Percentiles rank a stretch among this genome's conserved stretches.
Conservation (phyloP, 352 stramenopile species). For the Globisporangium emineosum region DNA sequence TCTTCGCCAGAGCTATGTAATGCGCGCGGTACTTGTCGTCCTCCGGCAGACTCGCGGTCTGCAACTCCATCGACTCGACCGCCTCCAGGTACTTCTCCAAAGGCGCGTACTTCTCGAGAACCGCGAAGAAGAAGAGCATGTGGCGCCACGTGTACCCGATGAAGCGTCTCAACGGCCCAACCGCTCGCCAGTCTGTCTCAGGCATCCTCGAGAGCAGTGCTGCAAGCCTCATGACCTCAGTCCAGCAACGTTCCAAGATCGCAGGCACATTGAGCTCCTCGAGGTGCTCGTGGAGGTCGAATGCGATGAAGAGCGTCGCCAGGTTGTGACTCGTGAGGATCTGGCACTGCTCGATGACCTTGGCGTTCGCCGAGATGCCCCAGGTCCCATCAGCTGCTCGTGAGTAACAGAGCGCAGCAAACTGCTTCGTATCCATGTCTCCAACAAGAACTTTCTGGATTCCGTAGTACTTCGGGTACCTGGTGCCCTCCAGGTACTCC, state of each 20-base stretch:
- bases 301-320: constrained; percentile 15
- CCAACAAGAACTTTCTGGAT: background rate
- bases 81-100: background rate
- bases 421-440: background rate
- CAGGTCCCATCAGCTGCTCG: background rate
- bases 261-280: constrained; percentile 10
- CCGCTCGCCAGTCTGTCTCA: background rate
- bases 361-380: constrained; percentile 12
- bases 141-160: constrained; percentile 20
- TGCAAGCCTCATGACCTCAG: background rate
- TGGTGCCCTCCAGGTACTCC: constrained; percentile 10
- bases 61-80: background rate
- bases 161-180: constrained; percentile 10
- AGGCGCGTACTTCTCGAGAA: constrained; percentile 19
- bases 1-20: background rate
- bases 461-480: constrained; percentile 21
- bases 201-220: background rate
- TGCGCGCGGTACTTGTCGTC: constrained; percentile 5
- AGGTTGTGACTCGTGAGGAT: constrained; percentile 27
- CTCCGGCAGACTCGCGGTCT: background rate
- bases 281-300: constrained; percentile 6
- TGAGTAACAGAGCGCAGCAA: background rate
- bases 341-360: constrained; percentile 23
- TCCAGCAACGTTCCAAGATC: constrained; percentile 11
- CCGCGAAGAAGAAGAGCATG: constrained; percentile 22